A percentile compares a stretch with the other conserved stretches of the same genome.
phyloP scores from a whole-genome alignment of 495 filamentous ascomycete genomes.

The Hyaloscypha bicolor region DNA sequence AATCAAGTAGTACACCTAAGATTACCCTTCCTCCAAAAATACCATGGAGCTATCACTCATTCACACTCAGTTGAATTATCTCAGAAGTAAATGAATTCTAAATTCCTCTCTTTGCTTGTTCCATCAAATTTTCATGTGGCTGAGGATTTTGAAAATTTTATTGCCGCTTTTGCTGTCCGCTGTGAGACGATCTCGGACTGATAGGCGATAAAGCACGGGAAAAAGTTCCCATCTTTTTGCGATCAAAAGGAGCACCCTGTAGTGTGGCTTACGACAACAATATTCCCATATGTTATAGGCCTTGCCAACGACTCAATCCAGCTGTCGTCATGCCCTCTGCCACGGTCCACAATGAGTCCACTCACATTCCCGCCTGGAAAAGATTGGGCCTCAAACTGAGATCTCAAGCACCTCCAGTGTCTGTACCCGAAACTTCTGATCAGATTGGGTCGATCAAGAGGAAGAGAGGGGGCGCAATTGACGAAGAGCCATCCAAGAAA shows the following conservation, averaged over 20 bases:
- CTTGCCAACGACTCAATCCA: neutral
- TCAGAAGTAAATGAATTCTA: too few species aligned
- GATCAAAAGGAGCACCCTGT: conserved; percentile 14
- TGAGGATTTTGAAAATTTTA: neutral
- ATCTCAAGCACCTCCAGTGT: conserved; percentile 39
- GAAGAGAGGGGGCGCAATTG: conserved; percentile 19
- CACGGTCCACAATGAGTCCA: conserved; percentile 28
- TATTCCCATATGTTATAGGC: conserved; percentile 13
- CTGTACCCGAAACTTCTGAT: conserved; percentile 23
- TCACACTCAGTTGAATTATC: too few species aligned
- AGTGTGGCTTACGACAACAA: conserved; percentile 9
- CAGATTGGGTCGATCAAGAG: conserved; percentile 20
- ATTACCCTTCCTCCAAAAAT: too few species aligned
- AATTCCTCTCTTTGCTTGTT: too few species aligned
- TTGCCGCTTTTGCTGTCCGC: neutral
- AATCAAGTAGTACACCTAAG: too few species aligned
- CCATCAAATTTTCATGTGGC: neutral
- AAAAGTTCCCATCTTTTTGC: neutral
- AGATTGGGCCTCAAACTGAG: conserved; percentile 77
- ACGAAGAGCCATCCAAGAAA: conserved; percentile 33
- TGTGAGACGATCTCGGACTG: neutral
- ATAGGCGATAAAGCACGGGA: neutral
- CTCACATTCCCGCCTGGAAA: conserved; percentile 74
- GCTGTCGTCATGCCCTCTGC: conserved; percentile 26
- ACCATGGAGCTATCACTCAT: too few species aligned